Base-by-base conservation (phyloP, 768 basidiomycete genomes). In the Galerina marginata region DNA sequence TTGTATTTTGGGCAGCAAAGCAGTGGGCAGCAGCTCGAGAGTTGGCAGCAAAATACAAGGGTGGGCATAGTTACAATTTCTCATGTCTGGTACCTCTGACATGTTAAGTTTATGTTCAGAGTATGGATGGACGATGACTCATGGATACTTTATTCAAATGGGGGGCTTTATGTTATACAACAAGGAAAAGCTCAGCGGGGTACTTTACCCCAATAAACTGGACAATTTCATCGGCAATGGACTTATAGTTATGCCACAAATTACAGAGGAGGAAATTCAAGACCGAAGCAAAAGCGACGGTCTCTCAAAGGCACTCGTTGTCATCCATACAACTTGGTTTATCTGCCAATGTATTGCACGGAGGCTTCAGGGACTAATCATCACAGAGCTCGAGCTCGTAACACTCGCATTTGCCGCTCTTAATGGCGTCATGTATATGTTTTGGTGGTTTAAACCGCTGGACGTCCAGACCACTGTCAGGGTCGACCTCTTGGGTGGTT, bases 381-480 rank as follows among this genome's bases (percentile, higher is more conserved):
- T 72, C 11, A 73, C 72, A 4, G 68, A 72, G 25, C 66, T 78
- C 11, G 74, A 79, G 57, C 56, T 76, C 12, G 59, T 66, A n/a
- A 79, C 77, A 0, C 14, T 74, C 47, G 72, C 72, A 0, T 72
- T 73, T 39, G 72, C 70, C 3, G 54, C 69, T 3, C 54, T 75
- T 16, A 74, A 69, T 39, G 57, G 67, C 9, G 45, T 69, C n/a
- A 71, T 63, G 42, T 76, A 73, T 58, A 29, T 52, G 1, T 54
- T 74, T 10, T 77, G 77, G 77, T 76, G 72, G 75, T 47, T 67
- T 23, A 79, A 79, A 56, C 77, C 76, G 1, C 66, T 72, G 9
- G 67, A 72, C 56, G 69, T 77, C 1, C 56, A 56, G 4, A 50
- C 56, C 10, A 67, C 70, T 6, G 62, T 74, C 38, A 38, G 38